Evolutionary conservation across 441 rosid species (phyloP).

Genomic region (Brassica hybrid): DNA sequence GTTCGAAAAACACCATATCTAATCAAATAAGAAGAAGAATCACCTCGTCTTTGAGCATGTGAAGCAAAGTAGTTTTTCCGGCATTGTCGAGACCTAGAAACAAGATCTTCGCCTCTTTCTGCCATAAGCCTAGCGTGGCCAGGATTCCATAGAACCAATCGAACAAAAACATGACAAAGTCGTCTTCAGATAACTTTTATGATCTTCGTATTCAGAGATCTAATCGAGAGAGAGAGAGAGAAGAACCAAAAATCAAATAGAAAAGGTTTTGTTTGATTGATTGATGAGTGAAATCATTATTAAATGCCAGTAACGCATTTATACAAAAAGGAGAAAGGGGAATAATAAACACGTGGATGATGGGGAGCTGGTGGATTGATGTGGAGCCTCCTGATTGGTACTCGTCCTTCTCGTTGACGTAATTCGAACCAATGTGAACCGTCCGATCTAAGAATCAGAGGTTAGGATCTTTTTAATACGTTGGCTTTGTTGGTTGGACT

Average conservation of each 20-base stretch:
- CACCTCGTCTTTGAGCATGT: conserved; percentile 63
- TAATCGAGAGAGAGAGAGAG: background rate
- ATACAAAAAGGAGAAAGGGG: background rate
- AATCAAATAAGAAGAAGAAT: background rate
- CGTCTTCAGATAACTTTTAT: background rate
- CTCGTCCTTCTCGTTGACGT: background rate
- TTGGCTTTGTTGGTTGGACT: background rate
- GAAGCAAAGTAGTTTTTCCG: conserved; percentile 61
- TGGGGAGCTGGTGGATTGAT: conserved; percentile 14
- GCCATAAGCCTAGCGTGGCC: conserved; percentile 57
- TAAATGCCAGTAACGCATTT: background rate
- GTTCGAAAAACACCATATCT: background rate
- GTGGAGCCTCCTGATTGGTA: conserved; percentile 20
- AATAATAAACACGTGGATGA: conserved; percentile 31
- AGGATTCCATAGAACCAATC: conserved; percentile 63
- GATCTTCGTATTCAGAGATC: conserved; percentile 14
- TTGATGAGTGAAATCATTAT: background rate
- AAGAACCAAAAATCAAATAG: background rate
- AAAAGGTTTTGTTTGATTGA: conserved; percentile 1
- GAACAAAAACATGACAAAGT: conserved; percentile 50
- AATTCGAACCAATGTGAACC: background rate
- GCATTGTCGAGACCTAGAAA: conserved; percentile 61
- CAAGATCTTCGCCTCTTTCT: conserved; percentile 62
- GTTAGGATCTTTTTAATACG: conserved; percentile 1
- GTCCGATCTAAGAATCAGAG: conserved; percentile 7